Conservation (phyloP, 169 alveolate species). For the Plasmodium knowlesi region DNA sequence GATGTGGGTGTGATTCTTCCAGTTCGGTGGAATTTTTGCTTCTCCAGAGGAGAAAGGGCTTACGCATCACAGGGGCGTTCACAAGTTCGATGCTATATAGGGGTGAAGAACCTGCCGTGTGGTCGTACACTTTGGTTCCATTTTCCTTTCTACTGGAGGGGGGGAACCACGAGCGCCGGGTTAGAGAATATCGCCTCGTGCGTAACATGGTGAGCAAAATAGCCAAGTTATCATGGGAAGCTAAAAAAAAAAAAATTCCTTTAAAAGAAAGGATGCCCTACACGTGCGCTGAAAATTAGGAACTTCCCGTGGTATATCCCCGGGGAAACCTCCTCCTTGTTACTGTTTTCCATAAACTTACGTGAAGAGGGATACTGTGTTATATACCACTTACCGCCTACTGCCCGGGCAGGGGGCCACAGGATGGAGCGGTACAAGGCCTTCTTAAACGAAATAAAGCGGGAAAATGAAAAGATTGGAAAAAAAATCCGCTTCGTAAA, state of each 20-base stretch:
- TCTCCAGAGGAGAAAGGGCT: neutral
- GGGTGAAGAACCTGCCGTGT: neutral
- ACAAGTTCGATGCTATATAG: neutral
- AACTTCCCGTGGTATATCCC: neutral
- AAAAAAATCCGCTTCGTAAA: slow-evolving; percentile 33
- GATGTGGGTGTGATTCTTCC: neutral
- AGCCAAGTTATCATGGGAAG: neutral
- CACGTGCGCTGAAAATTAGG: neutral
- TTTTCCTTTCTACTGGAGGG: too few relatives aligned
- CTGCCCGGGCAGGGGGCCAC: neutral
- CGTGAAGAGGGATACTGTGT: neutral
- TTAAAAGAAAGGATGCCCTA: neutral
- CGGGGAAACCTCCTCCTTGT: too few relatives aligned
- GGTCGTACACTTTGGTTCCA: too few relatives aligned
- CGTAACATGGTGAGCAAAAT: neutral
- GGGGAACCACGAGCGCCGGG: neutral
- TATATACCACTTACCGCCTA: neutral
- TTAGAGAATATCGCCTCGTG: neutral
- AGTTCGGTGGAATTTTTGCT: neutral
- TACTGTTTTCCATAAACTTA: neutral
- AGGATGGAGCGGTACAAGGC: slow-evolving; percentile 29
- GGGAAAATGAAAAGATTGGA: slow-evolving; percentile 23
- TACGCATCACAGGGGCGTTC: neutral
- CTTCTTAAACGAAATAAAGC: slow-evolving; percentile 5
- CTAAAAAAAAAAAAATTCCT: neutral